Percentiles rank a stretch among this genome's conserved stretches.
Evolutionary conservation across 2,329 filamentous ascomycete genomes (phyloP).

Genomic region (Alternaria angustiovoidea): DNA sequence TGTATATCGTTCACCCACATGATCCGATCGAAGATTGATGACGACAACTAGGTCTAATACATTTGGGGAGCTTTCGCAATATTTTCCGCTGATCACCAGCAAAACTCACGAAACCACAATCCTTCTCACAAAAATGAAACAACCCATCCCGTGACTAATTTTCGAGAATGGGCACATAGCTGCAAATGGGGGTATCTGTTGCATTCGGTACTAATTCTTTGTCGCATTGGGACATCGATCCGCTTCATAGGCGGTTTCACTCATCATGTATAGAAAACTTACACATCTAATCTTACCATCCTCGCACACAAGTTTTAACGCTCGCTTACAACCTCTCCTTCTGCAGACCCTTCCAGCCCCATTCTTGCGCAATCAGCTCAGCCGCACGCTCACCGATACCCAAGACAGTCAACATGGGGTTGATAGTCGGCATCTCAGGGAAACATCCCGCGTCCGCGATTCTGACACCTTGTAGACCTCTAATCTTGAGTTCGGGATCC

Average conservation of each 20-base stretch:
- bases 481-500: slow-evolving; percentile 75
- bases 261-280: neutral
- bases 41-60: no score
- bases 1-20: no score
- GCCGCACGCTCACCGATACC: slow-evolving; percentile 83
- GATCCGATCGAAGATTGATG: no score
- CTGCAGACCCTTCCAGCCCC: slow-evolving; percentile 68
- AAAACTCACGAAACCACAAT: neutral
- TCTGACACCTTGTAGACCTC: slow-evolving; percentile 75
- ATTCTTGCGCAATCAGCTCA: slow-evolving; percentile 81
- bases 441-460: slow-evolving; percentile 90
- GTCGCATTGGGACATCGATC: neutral
- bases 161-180: no score
- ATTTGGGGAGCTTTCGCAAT: no score
- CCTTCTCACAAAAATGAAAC: no score
- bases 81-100: neutral
- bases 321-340: slow-evolving; percentile 59
- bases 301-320: no score
- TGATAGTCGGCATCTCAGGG: slow-evolving; percentile 85
- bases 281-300: neutral
- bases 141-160: no score
- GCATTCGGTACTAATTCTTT: neutral
- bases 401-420: slow-evolving; percentile 95
- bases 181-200: neutral
- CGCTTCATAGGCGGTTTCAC: neutral